phyloP scores from a whole-genome alignment of 2,329 filamentous ascomycete genomes.

The Didymella keratinophila region DNA sequence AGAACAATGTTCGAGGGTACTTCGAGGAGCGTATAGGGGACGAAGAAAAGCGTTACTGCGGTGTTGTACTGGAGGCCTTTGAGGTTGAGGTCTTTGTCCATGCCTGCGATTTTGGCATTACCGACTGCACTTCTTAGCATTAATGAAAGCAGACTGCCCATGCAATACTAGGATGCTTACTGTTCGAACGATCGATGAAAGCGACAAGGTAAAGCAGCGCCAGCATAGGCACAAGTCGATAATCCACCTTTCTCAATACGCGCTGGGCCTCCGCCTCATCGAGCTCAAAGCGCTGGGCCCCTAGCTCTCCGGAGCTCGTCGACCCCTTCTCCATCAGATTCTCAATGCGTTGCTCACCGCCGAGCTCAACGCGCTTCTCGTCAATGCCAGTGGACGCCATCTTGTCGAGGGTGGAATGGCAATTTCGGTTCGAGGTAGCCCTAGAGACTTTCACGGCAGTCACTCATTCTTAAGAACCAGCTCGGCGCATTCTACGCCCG shows the following conservation, averaged over 20 bases:
- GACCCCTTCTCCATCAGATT: constrained; percentile 37
- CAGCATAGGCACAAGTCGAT: constrained; percentile 41
- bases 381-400: constrained; percentile 25
- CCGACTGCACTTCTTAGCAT: constrained; percentile 38
- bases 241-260: constrained; percentile 48
- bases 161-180: constrained; percentile 16
- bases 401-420: background rate
- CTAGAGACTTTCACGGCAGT: constrained; percentile 5
- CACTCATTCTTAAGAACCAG: constrained; percentile 19
- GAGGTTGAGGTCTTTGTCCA: constrained; percentile 51
- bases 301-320: constrained; percentile 36
- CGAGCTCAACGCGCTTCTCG: constrained; percentile 21
- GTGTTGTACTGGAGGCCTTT: constrained; percentile 51
- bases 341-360: constrained; percentile 31
- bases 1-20: constrained; percentile 53
- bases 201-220: constrained; percentile 47
- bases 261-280: constrained; percentile 39
- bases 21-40: constrained; percentile 50
- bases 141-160: no score
- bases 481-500: constrained; percentile 26
- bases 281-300: constrained; percentile 35
- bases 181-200: constrained; percentile 47
- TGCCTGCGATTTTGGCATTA: constrained; percentile 54
- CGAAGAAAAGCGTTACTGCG: constrained; percentile 52
- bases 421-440: background rate